Evolutionary conservation across 495 filamentous ascomycete genomes (phyloP).

Genomic region (Tuber microsphaerosporum): DNA sequence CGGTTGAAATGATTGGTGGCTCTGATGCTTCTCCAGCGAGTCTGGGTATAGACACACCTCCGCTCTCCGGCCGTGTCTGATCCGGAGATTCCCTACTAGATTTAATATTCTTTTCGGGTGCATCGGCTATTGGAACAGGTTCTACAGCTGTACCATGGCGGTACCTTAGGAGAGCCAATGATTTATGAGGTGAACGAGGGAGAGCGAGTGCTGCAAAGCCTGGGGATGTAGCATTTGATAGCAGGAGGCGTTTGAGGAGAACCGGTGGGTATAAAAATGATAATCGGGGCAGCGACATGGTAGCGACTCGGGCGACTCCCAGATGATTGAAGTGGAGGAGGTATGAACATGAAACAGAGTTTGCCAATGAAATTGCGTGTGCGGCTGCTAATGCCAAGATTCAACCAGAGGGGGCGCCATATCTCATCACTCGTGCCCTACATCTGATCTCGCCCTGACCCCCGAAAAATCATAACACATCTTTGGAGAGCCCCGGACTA

Average conservation of each 20-base stretch:
- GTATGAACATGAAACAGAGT: constrained; percentile 12
- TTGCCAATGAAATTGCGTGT: constrained; percentile 10
- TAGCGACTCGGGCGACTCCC: constrained; percentile 45
- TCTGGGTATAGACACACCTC: constrained; percentile 9
- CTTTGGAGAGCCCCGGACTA: not conserved
- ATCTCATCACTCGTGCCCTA: not conserved
- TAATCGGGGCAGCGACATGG: constrained; percentile 62
- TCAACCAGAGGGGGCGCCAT: not conserved
- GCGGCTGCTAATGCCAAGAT: constrained; percentile 24
- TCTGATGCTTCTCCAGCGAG: constrained; percentile 27
- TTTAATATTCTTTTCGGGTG: constrained; percentile 7
- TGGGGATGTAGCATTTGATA: constrained; percentile 37
- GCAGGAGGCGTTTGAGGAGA: constrained; percentile 46
- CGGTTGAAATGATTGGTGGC: constrained; percentile 27
- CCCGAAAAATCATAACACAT: not conserved
- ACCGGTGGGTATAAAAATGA: constrained; percentile 70
- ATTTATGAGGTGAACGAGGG: not conserved
- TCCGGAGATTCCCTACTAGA: not conserved
- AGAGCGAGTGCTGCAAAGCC: not conserved
- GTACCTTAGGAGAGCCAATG: constrained; percentile 18
- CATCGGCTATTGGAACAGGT: constrained; percentile 42
- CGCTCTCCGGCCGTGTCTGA: not conserved
- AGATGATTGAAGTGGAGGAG: constrained; percentile 47
- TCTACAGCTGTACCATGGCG: constrained; percentile 62
- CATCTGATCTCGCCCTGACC: not conserved